Percentiles rank a stretch among this genome's conserved stretches.
phyloP scores from a whole-genome alignment of 345 rosid species.

The Euphorbia tirucalli region DNA sequence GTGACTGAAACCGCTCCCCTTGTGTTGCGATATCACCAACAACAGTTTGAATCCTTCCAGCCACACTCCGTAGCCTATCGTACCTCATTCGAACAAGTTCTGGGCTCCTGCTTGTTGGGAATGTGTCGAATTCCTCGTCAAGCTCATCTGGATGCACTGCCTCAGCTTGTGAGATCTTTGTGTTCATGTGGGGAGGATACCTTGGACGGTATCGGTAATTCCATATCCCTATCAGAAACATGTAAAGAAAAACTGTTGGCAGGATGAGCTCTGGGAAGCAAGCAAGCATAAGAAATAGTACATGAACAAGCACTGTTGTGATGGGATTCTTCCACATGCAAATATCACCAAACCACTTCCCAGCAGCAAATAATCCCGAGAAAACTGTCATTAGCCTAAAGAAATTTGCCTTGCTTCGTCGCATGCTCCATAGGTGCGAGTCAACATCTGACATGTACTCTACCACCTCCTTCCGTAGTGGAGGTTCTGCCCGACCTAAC shows the following conservation, averaged over 20 bases:
- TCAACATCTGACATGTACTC: constrained; percentile 37
- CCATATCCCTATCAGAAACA: constrained; percentile 37
- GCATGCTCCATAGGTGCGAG: constrained; percentile 38
- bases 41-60: constrained; percentile 36
- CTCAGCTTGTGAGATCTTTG: constrained; percentile 36
- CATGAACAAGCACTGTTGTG: constrained; percentile 35
- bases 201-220: constrained; percentile 34
- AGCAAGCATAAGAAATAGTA: constrained; percentile 34
- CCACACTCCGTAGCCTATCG: constrained; percentile 31
- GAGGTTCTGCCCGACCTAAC: constrained; percentile 36
- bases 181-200: constrained; percentile 38
- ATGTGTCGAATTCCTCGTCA: constrained; percentile 36
- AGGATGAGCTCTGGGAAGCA: constrained; percentile 38
- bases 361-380: constrained; percentile 31
- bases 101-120: constrained; percentile 32
- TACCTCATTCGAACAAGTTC: constrained; percentile 35
- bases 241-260: constrained; percentile 33
- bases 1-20: constrained; percentile 35
- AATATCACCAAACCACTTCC: constrained; percentile 33
- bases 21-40: constrained; percentile 39
- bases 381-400: constrained; percentile 34
- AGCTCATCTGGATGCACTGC: constrained; percentile 32
- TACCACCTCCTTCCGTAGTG: constrained; percentile 34
- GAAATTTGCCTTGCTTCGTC: constrained; percentile 35
- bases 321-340: constrained; percentile 37